Evolutionary conservation across 106 monocot species (phyloP), one percentile per base, ranked within the genome.

Genomic region (Acanthochlamys bracteata): DNA sequence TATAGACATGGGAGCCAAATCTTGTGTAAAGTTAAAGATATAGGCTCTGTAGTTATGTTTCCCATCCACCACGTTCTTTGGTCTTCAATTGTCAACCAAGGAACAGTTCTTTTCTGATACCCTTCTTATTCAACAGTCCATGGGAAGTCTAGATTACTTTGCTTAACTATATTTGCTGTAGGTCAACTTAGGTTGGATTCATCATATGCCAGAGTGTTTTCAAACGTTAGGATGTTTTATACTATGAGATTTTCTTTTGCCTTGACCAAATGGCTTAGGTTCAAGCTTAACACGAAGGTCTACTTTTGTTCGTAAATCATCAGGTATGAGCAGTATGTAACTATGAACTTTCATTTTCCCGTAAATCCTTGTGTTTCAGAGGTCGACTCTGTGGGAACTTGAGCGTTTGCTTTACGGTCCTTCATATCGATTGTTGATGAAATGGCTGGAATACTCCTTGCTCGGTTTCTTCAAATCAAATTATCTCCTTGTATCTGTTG

Each of bases 11-110:
- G 64, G 22, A 49, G 49, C 13, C 64, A 47, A 1, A 21, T 64
- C 64, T 14, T 64, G 25, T 64, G 64, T 64, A 64, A 64, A 45
- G 39, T 64, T 33, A 33, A 33, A 41, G 41, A 39, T 17, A 27
- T 61, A 51, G 51, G 51, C 13, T 19, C 10, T 13, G 13, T 51
- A 51, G 51, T 13, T 51, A 51, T 13, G 51, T 19, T 51, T 19
- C 2, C 51, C n/a, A 51, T 51, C 51, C 13, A 51, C 10, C 10
- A 8, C 8, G 13, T 51, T 13, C 17, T 51, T 51, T 51, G 51
- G 51, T 51, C n/a, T 13, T 9, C n/a, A 15, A 51, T 46, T 51
- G 51, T 51, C 51, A 51, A 15, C 8, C 3, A 2, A 51, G 51
- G 17, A 19, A 51, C 51, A 51, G 51, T 51, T 3, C 51, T 51